Conservation (phyloP, 495 filamentous ascomycete species). For the Penicillium ochrochloron region DNA sequence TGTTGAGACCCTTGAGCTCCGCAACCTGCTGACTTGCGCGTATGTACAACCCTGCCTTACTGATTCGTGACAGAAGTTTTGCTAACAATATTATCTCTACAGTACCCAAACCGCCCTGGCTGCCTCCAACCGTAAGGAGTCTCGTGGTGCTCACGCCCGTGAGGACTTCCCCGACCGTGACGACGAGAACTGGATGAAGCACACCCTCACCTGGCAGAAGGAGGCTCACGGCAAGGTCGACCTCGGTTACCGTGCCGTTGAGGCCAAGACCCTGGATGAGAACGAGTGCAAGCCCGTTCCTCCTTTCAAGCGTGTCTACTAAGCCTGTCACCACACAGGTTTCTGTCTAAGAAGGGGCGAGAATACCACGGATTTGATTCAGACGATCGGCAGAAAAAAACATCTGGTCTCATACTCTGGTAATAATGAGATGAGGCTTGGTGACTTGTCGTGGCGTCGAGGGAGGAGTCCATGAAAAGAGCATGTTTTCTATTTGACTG, state of each 20-base stretch:
- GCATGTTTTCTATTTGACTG: slow-evolving; percentile 42
- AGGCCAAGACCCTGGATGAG: slow-evolving; percentile 80
- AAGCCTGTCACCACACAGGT: slow-evolving; percentile 32
- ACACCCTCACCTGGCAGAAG: slow-evolving; percentile 94
- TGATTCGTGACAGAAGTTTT: too few species aligned
- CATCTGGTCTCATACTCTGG: background rate
- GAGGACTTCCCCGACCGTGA: slow-evolving; percentile 95
- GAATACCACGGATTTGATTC: slow-evolving; percentile 33
- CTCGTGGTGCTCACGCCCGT: slow-evolving; percentile 89
- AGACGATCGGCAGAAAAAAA: slow-evolving; percentile 16
- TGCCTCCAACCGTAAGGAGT: slow-evolving; percentile 90
- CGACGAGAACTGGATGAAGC: slow-evolving; percentile 98
- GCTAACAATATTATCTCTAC: slow-evolving; percentile 19
- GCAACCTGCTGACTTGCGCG: slow-evolving; percentile 95
- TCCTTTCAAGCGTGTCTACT: slow-evolving; percentile 86
- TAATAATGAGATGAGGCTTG: background rate
- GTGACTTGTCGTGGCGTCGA: slow-evolving; percentile 22
- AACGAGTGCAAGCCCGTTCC: slow-evolving; percentile 86
- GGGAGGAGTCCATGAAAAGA: slow-evolving; percentile 46
- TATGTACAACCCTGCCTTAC: slow-evolving; percentile 48
- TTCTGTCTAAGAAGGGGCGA: slow-evolving; percentile 16
- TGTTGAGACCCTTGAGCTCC: slow-evolving; percentile 90
- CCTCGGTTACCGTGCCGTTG: slow-evolving; percentile 76
- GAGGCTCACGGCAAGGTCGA: slow-evolving; percentile 78
- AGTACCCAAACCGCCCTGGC: slow-evolving; percentile 83